Base-by-base conservation (phyloP, 441 rosid species). In the Breynia disticha region DNA sequence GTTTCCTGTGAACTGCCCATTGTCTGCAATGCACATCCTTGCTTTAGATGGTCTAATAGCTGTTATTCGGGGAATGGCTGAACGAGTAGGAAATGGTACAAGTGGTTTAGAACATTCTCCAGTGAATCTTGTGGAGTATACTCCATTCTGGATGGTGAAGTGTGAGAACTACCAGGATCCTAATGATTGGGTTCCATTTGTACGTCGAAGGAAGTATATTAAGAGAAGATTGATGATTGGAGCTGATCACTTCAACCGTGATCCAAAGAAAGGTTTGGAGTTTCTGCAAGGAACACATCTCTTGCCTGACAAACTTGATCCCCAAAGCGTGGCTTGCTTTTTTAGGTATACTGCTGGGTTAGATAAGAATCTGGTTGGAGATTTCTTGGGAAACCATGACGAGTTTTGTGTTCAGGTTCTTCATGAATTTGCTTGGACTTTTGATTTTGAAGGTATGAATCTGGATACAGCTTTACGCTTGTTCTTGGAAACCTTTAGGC, bases 361-460 rank as follows among this genome's bases (percentile, higher is more conserved):
- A 65, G 97, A 93, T 70, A 93, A 89, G 83, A 79, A 81, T 69
- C 84, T 83, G 57, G 78, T 86, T 32, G 97, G 96, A 41, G 99
- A 89, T 77, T 93, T 68, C 60, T 79, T 89, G 28, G 97, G 97
- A 62, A 87, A 84, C 63, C 97, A 89, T 68, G 95, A 85, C 67
- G 96, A 89, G 43, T 93, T 89, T 74, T 84, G 89, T 57, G 67
- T 89, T 73, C 77, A 78, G 86, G 97, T 93, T 68, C 99, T 93
- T 77, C 83, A 74, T 70, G 93, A 87, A 76, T 89, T 89, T 78
- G 94, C 96, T 16, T 61, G 87, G 70, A 87, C 97, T 50, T 94
- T 85, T 70, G 96, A 89, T 74, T 94, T 94, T 68, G 78, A 63
- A 52, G 88, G 71, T 65, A 89, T 93, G 97, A 85, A 63, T 72